Base-by-base conservation (phyloP, 345 rosid species). In the Sonneratia alba region DNA sequence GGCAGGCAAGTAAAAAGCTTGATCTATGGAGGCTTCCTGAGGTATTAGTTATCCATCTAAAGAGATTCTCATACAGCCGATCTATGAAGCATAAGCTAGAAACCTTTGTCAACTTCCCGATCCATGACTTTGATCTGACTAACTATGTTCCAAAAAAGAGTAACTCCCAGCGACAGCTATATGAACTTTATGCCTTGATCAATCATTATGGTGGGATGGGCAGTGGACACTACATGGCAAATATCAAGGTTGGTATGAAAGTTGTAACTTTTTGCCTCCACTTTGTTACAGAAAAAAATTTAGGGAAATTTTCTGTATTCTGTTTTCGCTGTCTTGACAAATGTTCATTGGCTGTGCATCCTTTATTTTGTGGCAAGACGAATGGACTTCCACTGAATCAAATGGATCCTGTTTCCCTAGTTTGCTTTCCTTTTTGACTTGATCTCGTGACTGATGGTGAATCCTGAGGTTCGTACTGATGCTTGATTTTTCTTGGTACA, bases 171-270 rank as follows among this genome's bases (percentile, higher is more conserved):
- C 90, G 77, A 71, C 99, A 95, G 70, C 89, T 92, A 65, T 95
- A 95, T 81, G 98, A 95, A 77, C 97, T 92, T 56, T 95, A 95
- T 74, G 99, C 98, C 75, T 83, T 92, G 76, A 92, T 87, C 62
- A 95, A 92, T 71, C 99, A 95, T 81, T 95, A 90, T 68, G 99
- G 99, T 82, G 85, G 98, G 82, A 92, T 95, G 99, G 98, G 99
- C 70, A 92, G 99, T 65, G 99, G 99, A 72, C 99, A 95, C 83
- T 90, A 95, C 82, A 95, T 93, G 8, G 98, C 99, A 42, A 79
- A 91, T 74, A 95, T 95, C 84, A 95, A 95, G 93, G 99, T 90
- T 66, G 68, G 79, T 78, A 45, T 15, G 67, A 32, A 13, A 22
- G 16, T 4, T 21, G 37, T 13, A 36, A 18, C 13, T 36, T 53